Conservation (phyloP, 495 filamentous ascomycete species). For the Tuber aestivum region DNA sequence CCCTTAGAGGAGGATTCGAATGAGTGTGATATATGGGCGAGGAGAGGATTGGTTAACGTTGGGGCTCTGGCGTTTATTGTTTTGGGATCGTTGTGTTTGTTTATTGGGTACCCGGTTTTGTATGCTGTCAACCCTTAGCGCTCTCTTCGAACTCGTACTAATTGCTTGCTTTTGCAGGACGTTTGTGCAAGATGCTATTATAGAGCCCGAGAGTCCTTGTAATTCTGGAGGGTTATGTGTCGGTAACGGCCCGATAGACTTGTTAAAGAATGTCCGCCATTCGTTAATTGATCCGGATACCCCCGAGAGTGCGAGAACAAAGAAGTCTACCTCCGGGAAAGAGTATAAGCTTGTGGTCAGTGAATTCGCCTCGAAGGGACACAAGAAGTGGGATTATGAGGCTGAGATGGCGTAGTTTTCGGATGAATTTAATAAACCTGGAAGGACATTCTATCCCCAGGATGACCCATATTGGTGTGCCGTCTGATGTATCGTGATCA, state of each 20-base stretch:
- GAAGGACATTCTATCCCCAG: conserved; percentile 65
- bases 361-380: conserved; percentile 17
- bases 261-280: conserved; percentile 58
- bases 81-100: conserved; percentile 59
- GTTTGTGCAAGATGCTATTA: conserved; percentile 48
- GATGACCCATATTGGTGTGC: conserved; percentile 62
- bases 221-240: conserved; percentile 48
- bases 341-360: conserved; percentile 60
- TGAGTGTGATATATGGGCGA: conserved; percentile 63
- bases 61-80: conserved; percentile 60
- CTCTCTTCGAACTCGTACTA: background rate
- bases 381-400: background rate
- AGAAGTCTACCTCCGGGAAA: conserved; percentile 55
- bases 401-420: conserved; percentile 53
- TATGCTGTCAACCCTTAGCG: conserved; percentile 45
- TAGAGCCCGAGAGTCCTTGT: conserved; percentile 4
- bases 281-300: conserved; percentile 69
- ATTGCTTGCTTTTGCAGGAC: conserved; percentile 46
- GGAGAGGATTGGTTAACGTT: conserved; percentile 60
- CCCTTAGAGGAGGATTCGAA: conserved; percentile 59
- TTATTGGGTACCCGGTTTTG: conserved; percentile 70
- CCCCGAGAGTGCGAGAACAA: conserved; percentile 54
- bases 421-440: conserved; percentile 68
- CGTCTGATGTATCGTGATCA: conserved; percentile 4
- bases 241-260: conserved; percentile 51